Conservation (phyloP, 345 rosid genomes). For the Gossypioides kirkii region DNA sequence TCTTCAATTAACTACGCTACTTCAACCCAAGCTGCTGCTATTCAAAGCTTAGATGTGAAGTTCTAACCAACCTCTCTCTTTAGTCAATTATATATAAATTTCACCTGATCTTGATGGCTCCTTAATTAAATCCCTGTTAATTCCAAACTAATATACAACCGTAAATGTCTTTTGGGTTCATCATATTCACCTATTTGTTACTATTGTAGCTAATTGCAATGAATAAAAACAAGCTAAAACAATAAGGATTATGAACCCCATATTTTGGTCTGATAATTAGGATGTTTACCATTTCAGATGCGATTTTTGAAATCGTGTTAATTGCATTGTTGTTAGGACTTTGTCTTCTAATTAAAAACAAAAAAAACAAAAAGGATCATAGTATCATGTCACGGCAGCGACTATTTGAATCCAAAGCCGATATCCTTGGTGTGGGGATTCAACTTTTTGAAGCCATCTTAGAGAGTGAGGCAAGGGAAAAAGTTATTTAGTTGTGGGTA, state of each 20-base stretch:
- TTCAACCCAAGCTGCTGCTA: slow-evolving; percentile 27
- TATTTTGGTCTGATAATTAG: too few relatives aligned
- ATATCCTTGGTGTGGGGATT: neutral
- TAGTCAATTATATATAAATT: slow-evolving; percentile 9
- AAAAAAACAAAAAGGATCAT: too few relatives aligned
- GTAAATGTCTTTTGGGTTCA: neutral
- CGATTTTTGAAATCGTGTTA: too few relatives aligned
- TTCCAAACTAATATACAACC: neutral
- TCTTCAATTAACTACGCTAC: slow-evolving; percentile 25
- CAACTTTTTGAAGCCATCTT: neutral
- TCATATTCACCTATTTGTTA: neutral
- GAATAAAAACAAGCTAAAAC: too few relatives aligned
- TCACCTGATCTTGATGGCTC: slow-evolving; percentile 12
- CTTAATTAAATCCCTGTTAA: slow-evolving; percentile 3
- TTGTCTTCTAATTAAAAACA: too few relatives aligned
- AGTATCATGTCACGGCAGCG: too few relatives aligned
- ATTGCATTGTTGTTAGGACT: too few relatives aligned
- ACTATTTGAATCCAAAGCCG: too few relatives aligned
- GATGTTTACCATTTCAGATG: too few relatives aligned
- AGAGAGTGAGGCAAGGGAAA: neutral
- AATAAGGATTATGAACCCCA: too few relatives aligned
- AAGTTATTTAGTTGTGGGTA: neutral
- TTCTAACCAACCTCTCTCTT: slow-evolving; percentile 17
- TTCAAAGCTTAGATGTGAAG: slow-evolving; percentile 18
- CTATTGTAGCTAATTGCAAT: too few relatives aligned